phyloP scores from a whole-genome alignment of 306 rosid species.

The Alnus glutinosa region DNA sequence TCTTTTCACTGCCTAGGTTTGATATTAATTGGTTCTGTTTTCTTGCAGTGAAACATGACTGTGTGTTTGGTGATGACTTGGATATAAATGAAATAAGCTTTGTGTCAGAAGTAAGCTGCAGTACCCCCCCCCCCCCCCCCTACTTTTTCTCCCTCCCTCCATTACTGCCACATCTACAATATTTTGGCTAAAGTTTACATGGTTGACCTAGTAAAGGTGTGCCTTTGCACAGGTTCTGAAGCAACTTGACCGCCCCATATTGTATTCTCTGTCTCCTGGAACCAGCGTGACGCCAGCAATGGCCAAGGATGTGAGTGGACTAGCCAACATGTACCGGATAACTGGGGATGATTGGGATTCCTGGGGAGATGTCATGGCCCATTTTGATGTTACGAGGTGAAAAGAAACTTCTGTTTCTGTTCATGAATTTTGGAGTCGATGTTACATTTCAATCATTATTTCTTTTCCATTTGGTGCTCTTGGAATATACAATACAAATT shows the following conservation, averaged over 20 bases:
- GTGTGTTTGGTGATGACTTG: slow-evolving; percentile 93
- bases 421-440: slow-evolving; percentile 13
- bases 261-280: slow-evolving; percentile 92
- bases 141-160: neutral
- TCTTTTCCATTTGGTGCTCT: slow-evolving; percentile 24
- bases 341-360: slow-evolving; percentile 97
- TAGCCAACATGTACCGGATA: slow-evolving; percentile 87
- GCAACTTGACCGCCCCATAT: slow-evolving; percentile 58
- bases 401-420: slow-evolving; percentile 12
- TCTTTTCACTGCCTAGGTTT: slow-evolving; percentile 19
- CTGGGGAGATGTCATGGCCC: slow-evolving; percentile 67
- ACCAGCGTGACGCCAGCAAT: slow-evolving; percentile 71
- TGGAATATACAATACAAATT: slow-evolving; percentile 8
- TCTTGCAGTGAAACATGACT: slow-evolving; percentile 87
- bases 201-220: slow-evolving; percentile 20
- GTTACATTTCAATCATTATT: slow-evolving; percentile 15
- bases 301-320: slow-evolving; percentile 68
- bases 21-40: slow-evolving; percentile 24
- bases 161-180: neutral
- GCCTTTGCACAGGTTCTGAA: slow-evolving; percentile 58
- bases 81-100: slow-evolving; percentile 69
- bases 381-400: slow-evolving; percentile 83
- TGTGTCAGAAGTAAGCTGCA: slow-evolving; percentile 69
- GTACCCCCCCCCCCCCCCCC: slow-evolving; percentile 3
- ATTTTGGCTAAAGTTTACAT: slow-evolving; percentile 7